Evolutionary conservation across 2,329 filamentous ascomycete genomes (phyloP).

Genomic region (Acephala macrosclerotiorum): DNA sequence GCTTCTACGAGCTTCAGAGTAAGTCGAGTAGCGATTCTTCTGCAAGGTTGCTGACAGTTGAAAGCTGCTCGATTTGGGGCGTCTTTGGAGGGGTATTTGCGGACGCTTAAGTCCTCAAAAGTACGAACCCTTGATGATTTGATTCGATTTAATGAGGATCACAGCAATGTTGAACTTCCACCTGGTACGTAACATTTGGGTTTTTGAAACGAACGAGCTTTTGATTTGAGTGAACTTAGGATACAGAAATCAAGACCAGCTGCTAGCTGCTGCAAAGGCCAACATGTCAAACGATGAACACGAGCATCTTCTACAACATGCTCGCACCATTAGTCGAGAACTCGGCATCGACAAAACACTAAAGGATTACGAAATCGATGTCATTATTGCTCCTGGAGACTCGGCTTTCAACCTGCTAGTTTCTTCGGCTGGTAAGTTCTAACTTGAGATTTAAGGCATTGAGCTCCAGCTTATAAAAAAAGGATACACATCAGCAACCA

Average conservation of each 20-base stretch:
- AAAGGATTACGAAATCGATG: slow-evolving; percentile 13
- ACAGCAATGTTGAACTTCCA: slow-evolving; percentile 6
- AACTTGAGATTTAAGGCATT: neutral
- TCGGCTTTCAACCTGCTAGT: neutral
- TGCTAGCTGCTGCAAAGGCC: neutral
- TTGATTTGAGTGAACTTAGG: neutral
- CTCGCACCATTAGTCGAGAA: neutral
- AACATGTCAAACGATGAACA: neutral
- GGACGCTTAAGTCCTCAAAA: neutral
- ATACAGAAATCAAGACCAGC: slow-evolving; percentile 1
- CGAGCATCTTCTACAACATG: neutral
- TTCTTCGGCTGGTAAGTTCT: neutral
- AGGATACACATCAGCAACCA: neutral
- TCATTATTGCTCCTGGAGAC: slow-evolving; percentile 21
- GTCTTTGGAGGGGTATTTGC: slow-evolving; percentile 2
- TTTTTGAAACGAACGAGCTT: neutral
- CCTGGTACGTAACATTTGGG: neutral
- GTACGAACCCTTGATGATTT: slow-evolving; percentile 9
- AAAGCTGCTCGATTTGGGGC: neutral
- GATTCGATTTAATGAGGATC: slow-evolving; percentile 16
- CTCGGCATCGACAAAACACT: slow-evolving; percentile 15
- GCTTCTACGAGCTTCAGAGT: neutral
- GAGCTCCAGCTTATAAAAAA: neutral
- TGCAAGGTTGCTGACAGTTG: neutral
- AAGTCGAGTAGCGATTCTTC: neutral